These are phyloP conservation scores for Fusarium pilosicola DNA, from an alignment of 2,329 filamentous ascomycete genomes.

Conservation along the genomic window DNA sequence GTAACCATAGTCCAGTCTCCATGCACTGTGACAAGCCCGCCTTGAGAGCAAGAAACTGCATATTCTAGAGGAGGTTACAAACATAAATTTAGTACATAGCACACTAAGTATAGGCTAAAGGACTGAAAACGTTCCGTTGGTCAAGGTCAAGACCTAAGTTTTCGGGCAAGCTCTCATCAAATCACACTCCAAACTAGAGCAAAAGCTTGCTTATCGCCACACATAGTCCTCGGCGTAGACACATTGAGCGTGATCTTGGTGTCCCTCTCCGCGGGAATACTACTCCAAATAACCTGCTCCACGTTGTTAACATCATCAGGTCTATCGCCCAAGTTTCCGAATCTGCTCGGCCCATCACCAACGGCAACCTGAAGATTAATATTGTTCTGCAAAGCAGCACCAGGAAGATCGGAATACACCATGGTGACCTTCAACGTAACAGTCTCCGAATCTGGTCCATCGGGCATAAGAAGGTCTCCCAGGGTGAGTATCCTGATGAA, in stretches of 20 bases:
- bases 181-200: neutral
- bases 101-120: rapidly evolving
- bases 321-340: neutral
- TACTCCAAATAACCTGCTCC: neutral
- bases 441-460: neutral
- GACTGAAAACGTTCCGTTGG: rapidly evolving
- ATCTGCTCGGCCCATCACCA: neutral
- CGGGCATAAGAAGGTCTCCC: neutral
- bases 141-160: rapidly evolving
- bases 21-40: rapidly evolving
- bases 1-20: neutral
- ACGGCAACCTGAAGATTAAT: neutral
- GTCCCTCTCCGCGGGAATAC: neutral
- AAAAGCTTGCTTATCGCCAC: neutral
- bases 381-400: neutral
- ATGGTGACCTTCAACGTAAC: neutral
- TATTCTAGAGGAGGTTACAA: rapidly evolving
- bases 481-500: neutral
- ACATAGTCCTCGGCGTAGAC: neutral
- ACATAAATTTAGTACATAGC: rapidly evolving
- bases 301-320: neutral
- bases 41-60: no score
- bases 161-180: neutral
- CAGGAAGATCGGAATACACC: neutral
- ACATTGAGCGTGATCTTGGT: neutral